Evolutionary conservation across 2,329 filamentous ascomycete genomes (phyloP).

Genomic region (Alternaria consortialis): DNA sequence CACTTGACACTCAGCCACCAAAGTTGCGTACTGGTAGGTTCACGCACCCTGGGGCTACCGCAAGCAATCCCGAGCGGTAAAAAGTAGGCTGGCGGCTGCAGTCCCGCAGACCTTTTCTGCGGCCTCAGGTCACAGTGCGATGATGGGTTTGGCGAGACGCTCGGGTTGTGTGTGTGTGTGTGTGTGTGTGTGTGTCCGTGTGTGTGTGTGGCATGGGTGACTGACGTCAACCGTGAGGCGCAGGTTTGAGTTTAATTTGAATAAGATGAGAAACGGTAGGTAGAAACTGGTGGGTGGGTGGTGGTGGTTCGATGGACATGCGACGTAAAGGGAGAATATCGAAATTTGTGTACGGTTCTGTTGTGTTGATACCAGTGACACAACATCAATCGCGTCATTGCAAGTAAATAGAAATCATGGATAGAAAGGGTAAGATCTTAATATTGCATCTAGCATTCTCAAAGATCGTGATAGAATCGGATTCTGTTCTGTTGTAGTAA

Average conservation of each 20-base stretch:
- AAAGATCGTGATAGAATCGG: not conserved
- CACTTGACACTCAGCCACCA: not conserved
- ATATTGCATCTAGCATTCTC: constrained; percentile 5
- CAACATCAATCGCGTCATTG: not conserved
- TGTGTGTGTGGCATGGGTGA: not conserved
- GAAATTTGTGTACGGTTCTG: not conserved
- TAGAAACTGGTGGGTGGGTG: not conserved
- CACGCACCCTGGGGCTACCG: not conserved
- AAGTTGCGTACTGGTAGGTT: not conserved
- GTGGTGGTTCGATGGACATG: not conserved
- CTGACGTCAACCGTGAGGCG: not conserved
- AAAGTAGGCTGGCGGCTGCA: not conserved
- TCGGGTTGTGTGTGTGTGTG: not conserved
- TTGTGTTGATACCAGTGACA: not conserved
- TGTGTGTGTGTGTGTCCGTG: not conserved
- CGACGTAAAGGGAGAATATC: not conserved
- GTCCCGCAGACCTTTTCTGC: not conserved
- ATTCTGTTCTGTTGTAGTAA: not conserved
- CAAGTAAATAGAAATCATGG: not conserved
- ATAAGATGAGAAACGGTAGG: not conserved
- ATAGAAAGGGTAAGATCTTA: not conserved
- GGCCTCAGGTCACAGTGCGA: not conserved
- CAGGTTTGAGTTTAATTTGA: not conserved
- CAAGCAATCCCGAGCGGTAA: not conserved
- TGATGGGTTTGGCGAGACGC: constrained; percentile 2